Evolutionary conservation across 2,329 filamentous ascomycete genomes (phyloP).

Genomic region (Apiospora malaysiana): DNA sequence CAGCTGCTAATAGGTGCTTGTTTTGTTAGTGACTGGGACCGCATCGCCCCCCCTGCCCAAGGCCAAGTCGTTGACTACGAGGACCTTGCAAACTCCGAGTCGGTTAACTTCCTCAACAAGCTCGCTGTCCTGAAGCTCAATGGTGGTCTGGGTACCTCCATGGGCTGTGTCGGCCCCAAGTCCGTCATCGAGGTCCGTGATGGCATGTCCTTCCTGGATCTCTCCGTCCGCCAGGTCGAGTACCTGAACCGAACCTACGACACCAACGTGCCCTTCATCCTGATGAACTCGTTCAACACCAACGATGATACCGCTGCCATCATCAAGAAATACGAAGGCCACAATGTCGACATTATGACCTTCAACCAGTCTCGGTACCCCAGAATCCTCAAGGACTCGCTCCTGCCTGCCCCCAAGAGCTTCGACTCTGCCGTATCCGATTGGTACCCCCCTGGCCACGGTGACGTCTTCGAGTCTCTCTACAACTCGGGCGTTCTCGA

Average conservation of each 20-base stretch:
- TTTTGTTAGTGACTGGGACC: slow-evolving; percentile 82
- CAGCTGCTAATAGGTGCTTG: slow-evolving; percentile 29
- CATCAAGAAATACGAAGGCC: slow-evolving; percentile 99
- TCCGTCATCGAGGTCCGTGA: slow-evolving; percentile 99
- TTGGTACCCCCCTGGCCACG: slow-evolving; percentile 99
- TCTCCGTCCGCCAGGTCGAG: slow-evolving; percentile 98
- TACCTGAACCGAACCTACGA: slow-evolving; percentile 98
- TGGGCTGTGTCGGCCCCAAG: slow-evolving; percentile 99
- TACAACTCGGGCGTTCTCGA: slow-evolving; percentile 99
- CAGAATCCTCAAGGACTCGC: slow-evolving; percentile 96
- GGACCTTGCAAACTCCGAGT: slow-evolving; percentile 85
- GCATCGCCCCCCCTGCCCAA: slow-evolving; percentile 90
- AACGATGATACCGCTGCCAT: slow-evolving; percentile 97
- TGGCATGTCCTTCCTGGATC: slow-evolving; percentile 99
- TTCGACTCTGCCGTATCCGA: slow-evolving; percentile 87
- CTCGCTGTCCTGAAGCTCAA: slow-evolving; percentile 99
- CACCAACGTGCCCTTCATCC: slow-evolving; percentile 95
- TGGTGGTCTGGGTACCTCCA: slow-evolving; percentile 97
- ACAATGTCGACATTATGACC: slow-evolving; percentile 99
- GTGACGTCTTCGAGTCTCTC: slow-evolving; percentile 98
- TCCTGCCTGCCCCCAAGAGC: slow-evolving; percentile 92
- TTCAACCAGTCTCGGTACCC: slow-evolving; percentile 99
- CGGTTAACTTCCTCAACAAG: slow-evolving; percentile 94
- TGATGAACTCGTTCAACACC: slow-evolving; percentile 99
- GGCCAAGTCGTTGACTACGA: slow-evolving; percentile 96